A percentile compares a stretch with the other conserved stretches of the same genome.
Evolutionary conservation across 208 protist species (phyloP).

Genomic region (Endotrypanum monterogeii): DNA sequence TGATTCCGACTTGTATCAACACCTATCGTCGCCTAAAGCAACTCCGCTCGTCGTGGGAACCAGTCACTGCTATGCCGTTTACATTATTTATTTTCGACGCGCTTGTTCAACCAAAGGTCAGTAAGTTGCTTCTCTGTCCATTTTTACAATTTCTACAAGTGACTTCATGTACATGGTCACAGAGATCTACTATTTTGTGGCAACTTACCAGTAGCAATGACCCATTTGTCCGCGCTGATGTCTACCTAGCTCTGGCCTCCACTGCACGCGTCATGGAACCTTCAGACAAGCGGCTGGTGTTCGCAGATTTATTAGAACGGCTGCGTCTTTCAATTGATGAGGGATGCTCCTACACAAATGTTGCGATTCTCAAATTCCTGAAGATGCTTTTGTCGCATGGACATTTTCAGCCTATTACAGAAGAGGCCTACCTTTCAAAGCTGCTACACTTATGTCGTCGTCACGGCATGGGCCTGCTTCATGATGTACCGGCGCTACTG

Average conservation of each 20-base stretch:
- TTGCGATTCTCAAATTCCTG: conserved; percentile 25
- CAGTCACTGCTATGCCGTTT: neutral
- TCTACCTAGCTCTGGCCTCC: conserved; percentile 10
- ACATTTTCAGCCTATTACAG: conserved; percentile 1
- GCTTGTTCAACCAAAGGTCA: conserved; percentile 5
- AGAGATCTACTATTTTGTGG: neutral
- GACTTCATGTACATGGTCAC: conserved; percentile 10
- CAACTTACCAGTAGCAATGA: conserved; percentile 7
- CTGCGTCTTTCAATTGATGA: conserved; percentile 16
- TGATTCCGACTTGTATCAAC: conserved; percentile 21
- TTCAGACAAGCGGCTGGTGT: conserved; percentile 8
- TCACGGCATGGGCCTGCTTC: conserved; percentile 14
- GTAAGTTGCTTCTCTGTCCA: conserved; percentile 22
- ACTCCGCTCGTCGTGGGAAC: conserved; percentile 1
- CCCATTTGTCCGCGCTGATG: conserved; percentile 36
- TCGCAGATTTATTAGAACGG: conserved; percentile 19
- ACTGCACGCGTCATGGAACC: neutral
- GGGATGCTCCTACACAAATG: conserved; percentile 19
- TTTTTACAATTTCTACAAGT: conserved; percentile 32
- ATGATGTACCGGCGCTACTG: conserved; percentile 16
- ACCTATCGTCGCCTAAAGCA: conserved; percentile 18
- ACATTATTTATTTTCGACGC: neutral
- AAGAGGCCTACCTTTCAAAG: conserved; percentile 13
- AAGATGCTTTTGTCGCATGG: neutral
- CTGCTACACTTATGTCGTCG: conserved; percentile 23